phyloP scores from a whole-genome alignment of 2,329 filamentous ascomycete species.

The Colletotrichum horii region DNA sequence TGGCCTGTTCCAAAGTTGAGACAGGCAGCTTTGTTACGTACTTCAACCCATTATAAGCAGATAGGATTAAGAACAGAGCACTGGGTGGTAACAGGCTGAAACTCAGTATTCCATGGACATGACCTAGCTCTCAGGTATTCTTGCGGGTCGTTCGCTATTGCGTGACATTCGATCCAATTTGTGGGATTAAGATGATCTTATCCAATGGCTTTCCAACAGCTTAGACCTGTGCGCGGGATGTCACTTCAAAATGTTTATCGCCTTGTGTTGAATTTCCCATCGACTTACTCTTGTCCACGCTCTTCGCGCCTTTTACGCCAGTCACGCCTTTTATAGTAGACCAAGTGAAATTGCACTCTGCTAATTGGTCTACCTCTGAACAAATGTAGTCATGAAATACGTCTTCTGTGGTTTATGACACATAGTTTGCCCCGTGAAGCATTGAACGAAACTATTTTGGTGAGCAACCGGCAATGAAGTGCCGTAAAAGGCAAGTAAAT shows the following conservation, averaged over 20 bases:
- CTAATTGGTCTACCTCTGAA: background rate
- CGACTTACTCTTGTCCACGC: background rate
- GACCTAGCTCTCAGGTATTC: no score
- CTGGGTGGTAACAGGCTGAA: no score
- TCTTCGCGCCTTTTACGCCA: background rate
- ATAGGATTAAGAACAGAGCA: no score
- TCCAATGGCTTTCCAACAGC: background rate
- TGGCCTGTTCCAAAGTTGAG: no score
- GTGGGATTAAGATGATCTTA: no score
- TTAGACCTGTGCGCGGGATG: background rate
- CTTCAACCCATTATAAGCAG: no score
- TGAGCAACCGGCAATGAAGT: background rate
- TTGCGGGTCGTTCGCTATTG: no score
- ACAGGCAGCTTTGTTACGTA: no score
- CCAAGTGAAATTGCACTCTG: background rate
- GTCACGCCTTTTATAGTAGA: background rate
- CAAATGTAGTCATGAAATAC: background rate
- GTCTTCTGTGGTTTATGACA: background rate
- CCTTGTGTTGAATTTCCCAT: background rate
- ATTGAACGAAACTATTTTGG: background rate
- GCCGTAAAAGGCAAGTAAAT: background rate
- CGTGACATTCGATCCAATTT: no score
- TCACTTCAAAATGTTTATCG: background rate
- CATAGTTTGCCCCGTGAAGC: background rate
- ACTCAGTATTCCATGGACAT: no score